Conservation (phyloP, 2,329 filamentous ascomycete species). For the Diaporthe citrichinensis region DNA sequence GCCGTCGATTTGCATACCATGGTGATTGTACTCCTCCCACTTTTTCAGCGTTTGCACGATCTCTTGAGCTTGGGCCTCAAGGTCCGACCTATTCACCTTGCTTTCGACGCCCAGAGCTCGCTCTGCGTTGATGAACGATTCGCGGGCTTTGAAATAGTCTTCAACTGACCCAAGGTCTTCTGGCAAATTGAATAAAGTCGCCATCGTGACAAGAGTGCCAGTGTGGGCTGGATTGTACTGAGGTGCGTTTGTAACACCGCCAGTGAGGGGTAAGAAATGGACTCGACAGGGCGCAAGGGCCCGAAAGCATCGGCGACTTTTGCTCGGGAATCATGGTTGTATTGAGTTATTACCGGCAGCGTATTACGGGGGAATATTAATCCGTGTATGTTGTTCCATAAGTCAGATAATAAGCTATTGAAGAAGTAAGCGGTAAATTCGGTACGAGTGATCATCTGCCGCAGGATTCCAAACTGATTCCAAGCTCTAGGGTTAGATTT, state of each 20-base stretch:
- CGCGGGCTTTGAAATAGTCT: slow-evolving; percentile 4
- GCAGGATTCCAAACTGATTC: neutral
- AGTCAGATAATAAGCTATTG: neutral
- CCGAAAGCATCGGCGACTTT: neutral
- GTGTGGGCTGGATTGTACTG: too few species aligned
- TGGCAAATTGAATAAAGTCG: neutral
- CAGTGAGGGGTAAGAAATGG: neutral
- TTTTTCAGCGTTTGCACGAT: slow-evolving; percentile 5
- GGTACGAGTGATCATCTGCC: neutral
- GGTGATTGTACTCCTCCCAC: slow-evolving; percentile 19
- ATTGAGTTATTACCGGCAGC: neutral
- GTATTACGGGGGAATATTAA: neutral
- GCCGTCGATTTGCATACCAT: slow-evolving; percentile 9
- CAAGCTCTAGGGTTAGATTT: too few species aligned
- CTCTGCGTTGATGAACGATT: slow-evolving; percentile 14
- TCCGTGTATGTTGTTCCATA: neutral
- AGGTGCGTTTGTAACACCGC: neutral
- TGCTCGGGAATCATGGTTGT: neutral
- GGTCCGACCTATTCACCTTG: neutral
- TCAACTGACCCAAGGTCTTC: slow-evolving; percentile 2
- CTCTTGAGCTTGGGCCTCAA: neutral
- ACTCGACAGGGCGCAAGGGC: neutral
- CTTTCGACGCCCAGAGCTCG: neutral
- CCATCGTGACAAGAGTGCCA: neutral
- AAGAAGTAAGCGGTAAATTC: neutral